Evolutionary conservation across 179 eudicot species (phyloP).

Genomic region (Spergularia azorica): DNA sequence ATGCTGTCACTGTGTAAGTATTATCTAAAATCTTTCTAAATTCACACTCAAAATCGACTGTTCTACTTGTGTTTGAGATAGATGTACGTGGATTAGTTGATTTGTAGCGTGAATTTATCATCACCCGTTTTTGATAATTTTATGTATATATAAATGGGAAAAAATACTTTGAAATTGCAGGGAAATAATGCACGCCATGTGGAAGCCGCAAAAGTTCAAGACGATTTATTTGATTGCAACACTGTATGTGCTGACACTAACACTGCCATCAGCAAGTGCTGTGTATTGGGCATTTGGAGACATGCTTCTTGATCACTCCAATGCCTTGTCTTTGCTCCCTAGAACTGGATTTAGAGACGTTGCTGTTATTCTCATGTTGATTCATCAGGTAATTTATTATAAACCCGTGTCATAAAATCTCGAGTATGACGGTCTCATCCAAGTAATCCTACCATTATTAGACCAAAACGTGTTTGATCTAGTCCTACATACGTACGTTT

Average conservation of each 20-base stretch:
- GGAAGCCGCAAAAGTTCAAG: slow-evolving; percentile 97
- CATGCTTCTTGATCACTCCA: slow-evolving; percentile 65
- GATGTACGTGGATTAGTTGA: not conserved
- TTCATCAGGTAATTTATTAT: slow-evolving; percentile 60
- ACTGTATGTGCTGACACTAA: slow-evolving; percentile 75
- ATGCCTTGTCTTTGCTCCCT: slow-evolving; percentile 82
- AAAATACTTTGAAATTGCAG: slow-evolving; percentile 27
- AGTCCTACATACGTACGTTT: too few species aligned
- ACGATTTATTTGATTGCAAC: slow-evolving; percentile 74
- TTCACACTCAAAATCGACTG: too few species aligned
- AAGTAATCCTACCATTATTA: too few species aligned
- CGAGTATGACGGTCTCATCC: not conserved
- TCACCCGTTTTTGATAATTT: too few species aligned
- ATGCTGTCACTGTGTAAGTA: slow-evolving; percentile 91
- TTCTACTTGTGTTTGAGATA: too few species aligned
- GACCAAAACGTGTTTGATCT: too few species aligned
- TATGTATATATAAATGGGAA: not conserved
- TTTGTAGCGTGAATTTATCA: too few species aligned
- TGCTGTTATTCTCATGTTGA: slow-evolving; percentile 86
- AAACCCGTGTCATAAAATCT: too few species aligned
- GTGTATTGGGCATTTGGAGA: slow-evolving; percentile 98
- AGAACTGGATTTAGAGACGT: slow-evolving; percentile 61
- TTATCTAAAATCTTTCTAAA: too few species aligned
- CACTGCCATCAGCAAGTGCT: slow-evolving; percentile 86
- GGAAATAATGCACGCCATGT: slow-evolving; percentile 96